phyloP scores from a whole-genome alignment of 768 basidiomycete genomes.

The Lactarius pseudohatsudake region DNA sequence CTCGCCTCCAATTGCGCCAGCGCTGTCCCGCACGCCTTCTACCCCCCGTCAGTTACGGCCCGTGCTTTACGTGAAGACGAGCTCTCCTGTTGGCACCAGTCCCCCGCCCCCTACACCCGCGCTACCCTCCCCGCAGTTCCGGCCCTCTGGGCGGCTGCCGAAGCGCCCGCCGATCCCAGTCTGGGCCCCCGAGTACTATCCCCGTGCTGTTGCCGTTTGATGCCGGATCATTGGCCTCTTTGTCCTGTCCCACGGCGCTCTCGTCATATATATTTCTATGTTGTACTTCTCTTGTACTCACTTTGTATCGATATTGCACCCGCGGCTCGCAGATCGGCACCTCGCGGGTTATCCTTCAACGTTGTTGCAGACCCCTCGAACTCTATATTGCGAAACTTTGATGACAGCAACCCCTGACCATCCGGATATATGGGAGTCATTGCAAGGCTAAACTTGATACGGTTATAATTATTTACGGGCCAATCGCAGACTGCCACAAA shows the following conservation, averaged over 20 bases:
- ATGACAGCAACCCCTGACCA: background rate
- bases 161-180: slow-evolving; percentile 20
- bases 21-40: slow-evolving; percentile 30
- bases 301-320: slow-evolving; percentile 9
- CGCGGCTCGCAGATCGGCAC: background rate
- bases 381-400: background rate
- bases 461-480: slow-evolving; percentile 5
- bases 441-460: slow-evolving; percentile 1
- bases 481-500: slow-evolving; percentile 1
- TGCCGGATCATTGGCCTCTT: background rate
- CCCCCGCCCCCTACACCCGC: slow-evolving; percentile 21
- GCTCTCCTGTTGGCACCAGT: slow-evolving; percentile 22
- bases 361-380: background rate
- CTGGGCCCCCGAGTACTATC: slow-evolving; percentile 20
- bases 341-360: background rate
- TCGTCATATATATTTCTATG: background rate
- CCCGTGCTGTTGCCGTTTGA: slow-evolving; percentile 25
- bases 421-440: background rate
- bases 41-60: slow-evolving; percentile 20
- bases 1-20: slow-evolving; percentile 30
- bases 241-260: background rate
- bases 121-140: slow-evolving; percentile 14
- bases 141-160: slow-evolving; percentile 20
- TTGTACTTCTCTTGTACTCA: slow-evolving; percentile 6
- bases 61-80: slow-evolving; percentile 23